These are phyloP conservation scores for Amaranthus hypochondriacus DNA, from an alignment of 148 eudicot species.

Conservation along the genomic window DNA sequence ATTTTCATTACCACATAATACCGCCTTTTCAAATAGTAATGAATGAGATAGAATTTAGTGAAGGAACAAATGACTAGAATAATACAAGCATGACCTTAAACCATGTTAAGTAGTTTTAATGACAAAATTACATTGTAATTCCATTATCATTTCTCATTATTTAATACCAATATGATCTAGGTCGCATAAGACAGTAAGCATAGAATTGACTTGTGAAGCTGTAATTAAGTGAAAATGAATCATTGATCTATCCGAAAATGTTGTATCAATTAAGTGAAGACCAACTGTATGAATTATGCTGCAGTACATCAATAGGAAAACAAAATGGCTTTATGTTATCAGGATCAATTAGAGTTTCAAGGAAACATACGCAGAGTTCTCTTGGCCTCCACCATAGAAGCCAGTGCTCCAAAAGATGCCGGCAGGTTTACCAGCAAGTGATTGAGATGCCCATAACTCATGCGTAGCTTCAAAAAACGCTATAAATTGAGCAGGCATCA, in stretches of 20 bases:
- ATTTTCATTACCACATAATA: too few species aligned
- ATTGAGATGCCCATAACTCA: constrained; percentile 49
- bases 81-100: too few species aligned
- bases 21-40: too few species aligned
- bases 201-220: neutral
- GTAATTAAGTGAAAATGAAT: neutral
- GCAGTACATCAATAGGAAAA: too few species aligned
- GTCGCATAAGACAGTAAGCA: too few species aligned
- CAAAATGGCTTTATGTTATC: neutral
- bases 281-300: neutral
- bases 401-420: constrained; percentile 81
- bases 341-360: neutral
- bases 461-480: constrained; percentile 61
- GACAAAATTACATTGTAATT: too few species aligned
- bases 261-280: neutral
- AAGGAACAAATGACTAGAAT: too few species aligned
- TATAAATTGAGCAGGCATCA: constrained; percentile 64
- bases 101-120: too few species aligned
- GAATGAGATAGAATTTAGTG: too few species aligned
- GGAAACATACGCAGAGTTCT: constrained; percentile 56
- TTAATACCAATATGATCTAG: too few species aligned
- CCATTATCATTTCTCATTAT: too few species aligned
- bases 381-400: constrained; percentile 74
- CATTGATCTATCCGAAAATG: neutral
- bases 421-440: constrained; percentile 73